Base-by-base conservation (phyloP, 164 flowering plant genomes). In the Vitis vinifera region DNA sequence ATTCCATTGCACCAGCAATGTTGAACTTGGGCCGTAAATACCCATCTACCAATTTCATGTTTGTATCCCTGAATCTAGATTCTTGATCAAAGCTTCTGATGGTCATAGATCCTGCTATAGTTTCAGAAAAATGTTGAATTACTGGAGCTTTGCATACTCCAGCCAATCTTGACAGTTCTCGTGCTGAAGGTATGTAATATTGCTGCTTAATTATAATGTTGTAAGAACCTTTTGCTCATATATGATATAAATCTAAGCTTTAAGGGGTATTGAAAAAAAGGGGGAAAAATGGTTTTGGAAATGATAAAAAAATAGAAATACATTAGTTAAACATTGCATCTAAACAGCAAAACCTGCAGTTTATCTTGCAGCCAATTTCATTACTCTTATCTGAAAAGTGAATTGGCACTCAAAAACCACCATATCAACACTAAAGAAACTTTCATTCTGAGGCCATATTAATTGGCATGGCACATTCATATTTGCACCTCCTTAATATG, bases 141-240 rank as follows among this genome's bases (percentile, higher is more conserved):
- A 89, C 81, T 8, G 97, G 97, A 70, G 95, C 93, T 77, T 84
- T 84, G 77, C 87, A 81, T 15, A 87, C 86, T 61, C 97, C 93
- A 48, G 71, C 78, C 68, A 91, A 72, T 61, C 97, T 72, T n/a
- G 91, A 50, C 29, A 92, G 82, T 76, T 92, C 97, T 69, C 94
- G 79, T 52, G 93, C 97, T 8, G 93, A 37, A 17, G 87, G 55
- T 69, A 90, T 75, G 80, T 90, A 92, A 74, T 88, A 87, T 79
- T 80, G 87, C 94, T 91, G 89, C 79, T 75, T 15, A 19, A 60
- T 58, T 64, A 65, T 17, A 64, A 66, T 13, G 0, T 19, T 27
- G 2, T 67, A 15, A 60, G 65, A 55, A 31, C 44, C 44, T 31
- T 31, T 31, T 31, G 4, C 44, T 31, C 4, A 0, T 31, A 31